Percentiles rank a stretch among this genome's conserved stretches.
phyloP scores from a whole-genome alignment of 2,329 filamentous ascomycete species.

The Aspergillus versicolor region DNA sequence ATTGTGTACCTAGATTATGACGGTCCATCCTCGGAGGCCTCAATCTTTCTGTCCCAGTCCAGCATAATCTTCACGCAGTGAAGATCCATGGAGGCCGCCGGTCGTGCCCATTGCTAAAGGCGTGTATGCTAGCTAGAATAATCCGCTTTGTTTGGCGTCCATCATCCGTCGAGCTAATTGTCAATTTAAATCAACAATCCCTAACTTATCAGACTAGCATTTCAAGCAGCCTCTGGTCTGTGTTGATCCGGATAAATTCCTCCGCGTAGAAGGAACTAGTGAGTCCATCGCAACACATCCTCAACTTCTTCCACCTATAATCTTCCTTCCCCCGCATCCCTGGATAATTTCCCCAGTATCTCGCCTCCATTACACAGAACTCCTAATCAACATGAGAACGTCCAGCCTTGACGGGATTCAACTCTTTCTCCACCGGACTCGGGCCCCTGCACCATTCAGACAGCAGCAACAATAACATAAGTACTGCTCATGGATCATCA shows the following conservation, averaged over 20 bases:
- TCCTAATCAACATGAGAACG: background rate
- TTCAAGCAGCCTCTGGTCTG: background rate
- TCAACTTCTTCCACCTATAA: constrained; percentile 20
- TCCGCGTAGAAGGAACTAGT: constrained; percentile 3
- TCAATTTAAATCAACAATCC: background rate
- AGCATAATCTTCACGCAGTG: background rate
- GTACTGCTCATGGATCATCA: background rate
- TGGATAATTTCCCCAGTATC: background rate
- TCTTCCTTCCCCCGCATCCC: background rate
- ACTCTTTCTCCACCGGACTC: background rate
- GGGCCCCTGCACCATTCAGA: background rate
- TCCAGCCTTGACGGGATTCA: background rate
- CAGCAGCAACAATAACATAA: background rate
- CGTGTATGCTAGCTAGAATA: constrained; percentile 9
- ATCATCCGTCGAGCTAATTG: background rate
- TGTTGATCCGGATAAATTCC: constrained; percentile 14
- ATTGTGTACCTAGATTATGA: constrained; percentile 14
- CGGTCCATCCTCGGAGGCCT: background rate
- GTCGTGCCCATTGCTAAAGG: constrained; percentile 7
- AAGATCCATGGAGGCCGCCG: background rate
- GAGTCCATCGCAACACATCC: constrained; percentile 1
- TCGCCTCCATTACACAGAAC: background rate
- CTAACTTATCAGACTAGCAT: background rate
- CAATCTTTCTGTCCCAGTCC: background rate
- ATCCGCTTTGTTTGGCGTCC: background rate